A percentile compares a stretch with the other conserved stretches of the same genome.
phyloP scores from a whole-genome alignment of 352 stramenopile genomes.

The Phytophthora niederhauseri region DNA sequence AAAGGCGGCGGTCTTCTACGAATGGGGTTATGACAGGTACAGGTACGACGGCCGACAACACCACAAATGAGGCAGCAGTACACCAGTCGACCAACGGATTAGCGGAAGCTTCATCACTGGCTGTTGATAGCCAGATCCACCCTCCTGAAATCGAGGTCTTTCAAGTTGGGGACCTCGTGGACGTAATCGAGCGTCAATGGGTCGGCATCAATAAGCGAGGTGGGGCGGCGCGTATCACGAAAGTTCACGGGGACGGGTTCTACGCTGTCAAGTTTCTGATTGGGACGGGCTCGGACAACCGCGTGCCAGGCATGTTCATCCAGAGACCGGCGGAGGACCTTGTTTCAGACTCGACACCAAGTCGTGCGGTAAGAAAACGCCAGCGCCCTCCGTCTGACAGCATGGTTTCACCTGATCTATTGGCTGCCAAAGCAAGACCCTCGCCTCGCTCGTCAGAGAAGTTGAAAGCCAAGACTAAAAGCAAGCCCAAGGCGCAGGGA shows the following conservation, averaged over 20 bases:
- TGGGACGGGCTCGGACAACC: conserved; percentile 32
- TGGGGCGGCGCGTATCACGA: conserved; percentile 81
- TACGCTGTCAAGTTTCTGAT: conserved; percentile 74
- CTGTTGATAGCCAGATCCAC: conserved; percentile 21
- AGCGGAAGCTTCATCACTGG: conserved; percentile 16
- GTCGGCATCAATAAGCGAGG: conserved; percentile 93
- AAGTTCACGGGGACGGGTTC: conserved; percentile 60
- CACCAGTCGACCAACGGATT: conserved; percentile 15
- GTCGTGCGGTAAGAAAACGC: conserved; percentile 40
- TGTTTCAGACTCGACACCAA: conserved; percentile 47
- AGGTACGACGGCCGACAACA: neutral
- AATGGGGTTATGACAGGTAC: conserved; percentile 12
- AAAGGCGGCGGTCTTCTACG: conserved; percentile 21
- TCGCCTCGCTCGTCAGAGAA: conserved; percentile 18
- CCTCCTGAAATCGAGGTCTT: conserved; percentile 43
- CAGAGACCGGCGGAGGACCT: conserved; percentile 43
- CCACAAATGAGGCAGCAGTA: neutral
- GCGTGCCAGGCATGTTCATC: conserved; percentile 49
- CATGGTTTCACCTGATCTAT: conserved; percentile 22
- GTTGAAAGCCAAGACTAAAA: conserved; percentile 16
- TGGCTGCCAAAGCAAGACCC: conserved; percentile 11
- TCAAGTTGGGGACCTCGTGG: conserved; percentile 75
- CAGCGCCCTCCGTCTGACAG: conserved; percentile 24
- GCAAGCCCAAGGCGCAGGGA: too few species aligned
- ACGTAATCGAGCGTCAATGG: conserved; percentile 90